Base-by-base conservation (phyloP, 495 filamentous ascomycete species). In the Penicillium alfredii region DNA sequence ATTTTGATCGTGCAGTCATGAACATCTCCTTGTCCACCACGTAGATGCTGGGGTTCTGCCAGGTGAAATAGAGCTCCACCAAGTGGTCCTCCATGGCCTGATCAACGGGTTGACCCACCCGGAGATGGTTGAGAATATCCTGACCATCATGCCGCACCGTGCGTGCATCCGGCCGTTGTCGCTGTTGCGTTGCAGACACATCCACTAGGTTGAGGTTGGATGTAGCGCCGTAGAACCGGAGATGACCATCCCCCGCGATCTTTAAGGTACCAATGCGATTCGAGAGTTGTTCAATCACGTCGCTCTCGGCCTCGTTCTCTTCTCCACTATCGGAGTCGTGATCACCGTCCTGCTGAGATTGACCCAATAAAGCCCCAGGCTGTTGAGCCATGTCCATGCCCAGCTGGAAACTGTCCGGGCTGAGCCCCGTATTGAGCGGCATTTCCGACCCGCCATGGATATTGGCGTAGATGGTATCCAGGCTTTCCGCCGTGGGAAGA, bases 21-120 rank as follows among this genome's bases (percentile, higher is more conserved):
- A 56, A 73, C 65, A 72, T 72, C 33, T 67, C 62, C 13, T 63
- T 61, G 34, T 74, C 64, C 4, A 74, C 69, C 4, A 71, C 60
- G 31, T 72, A 71, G 9, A 68, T 59, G 41, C 61, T 66, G 8
- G 68, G 58, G 18, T 73, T 69, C 43, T 74, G 61, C 71, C 71
- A 74, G 1, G 66, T 64, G 31, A 74, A 73, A 35, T 68, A 74
- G 0, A 74, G 59, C 36, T 72, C 58, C 8, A 66, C 51, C 1
- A 74, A 56, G 42, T 73, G 69, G 19, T 68, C 55, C 18, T 73
- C 68, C 24, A 72, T 28, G n/a, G 39, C 53, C 17, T 58, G 55
- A 25, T 66, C 62, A 13, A 71, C 63, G 0, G 59, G 41, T 42
- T 66, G 63, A 8, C 65, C 61, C 12, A 74, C 53, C 1, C 67